Evolutionary conservation across 2,329 filamentous ascomycete genomes (phyloP).

Genomic region (Thelonectria discophora): DNA sequence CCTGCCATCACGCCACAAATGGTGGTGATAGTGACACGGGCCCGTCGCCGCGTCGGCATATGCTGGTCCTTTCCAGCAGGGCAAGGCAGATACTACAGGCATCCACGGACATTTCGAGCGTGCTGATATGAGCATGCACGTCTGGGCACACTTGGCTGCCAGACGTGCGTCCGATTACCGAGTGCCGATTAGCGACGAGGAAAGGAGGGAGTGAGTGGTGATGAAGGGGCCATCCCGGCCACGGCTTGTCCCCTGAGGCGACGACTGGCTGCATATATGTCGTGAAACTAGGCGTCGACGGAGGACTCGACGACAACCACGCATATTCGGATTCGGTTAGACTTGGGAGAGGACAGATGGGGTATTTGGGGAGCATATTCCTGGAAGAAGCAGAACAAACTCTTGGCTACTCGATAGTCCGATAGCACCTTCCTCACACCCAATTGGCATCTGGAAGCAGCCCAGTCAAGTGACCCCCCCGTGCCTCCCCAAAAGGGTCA

Average conservation of each 20-base stretch:
- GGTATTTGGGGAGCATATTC: background rate
- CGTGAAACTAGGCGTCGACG: background rate
- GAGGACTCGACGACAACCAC: background rate
- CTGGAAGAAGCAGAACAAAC: background rate
- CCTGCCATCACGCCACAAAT: too few relatives aligned
- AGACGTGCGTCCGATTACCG: background rate
- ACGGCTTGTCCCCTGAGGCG: too few relatives aligned
- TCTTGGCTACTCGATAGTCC: background rate
- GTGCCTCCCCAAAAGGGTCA: constrained; percentile 5
- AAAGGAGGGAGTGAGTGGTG: background rate
- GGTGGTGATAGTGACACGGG: too few relatives aligned
- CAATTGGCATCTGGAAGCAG: background rate
- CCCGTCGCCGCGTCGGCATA: background rate
- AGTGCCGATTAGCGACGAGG: background rate
- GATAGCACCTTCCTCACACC: background rate
- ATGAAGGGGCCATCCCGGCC: background rate
- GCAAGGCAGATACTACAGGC: background rate
- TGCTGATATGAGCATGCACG: background rate
- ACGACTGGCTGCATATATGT: background rate
- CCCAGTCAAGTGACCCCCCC: constrained; percentile 34
- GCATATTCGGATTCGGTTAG: too few relatives aligned
- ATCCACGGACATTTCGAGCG: background rate
- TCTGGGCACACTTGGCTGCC: background rate
- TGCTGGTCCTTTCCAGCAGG: background rate
- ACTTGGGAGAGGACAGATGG: too few relatives aligned